Conservation (phyloP, 2,329 filamentous ascomycete genomes). For the Colletotrichum sp. region DNA sequence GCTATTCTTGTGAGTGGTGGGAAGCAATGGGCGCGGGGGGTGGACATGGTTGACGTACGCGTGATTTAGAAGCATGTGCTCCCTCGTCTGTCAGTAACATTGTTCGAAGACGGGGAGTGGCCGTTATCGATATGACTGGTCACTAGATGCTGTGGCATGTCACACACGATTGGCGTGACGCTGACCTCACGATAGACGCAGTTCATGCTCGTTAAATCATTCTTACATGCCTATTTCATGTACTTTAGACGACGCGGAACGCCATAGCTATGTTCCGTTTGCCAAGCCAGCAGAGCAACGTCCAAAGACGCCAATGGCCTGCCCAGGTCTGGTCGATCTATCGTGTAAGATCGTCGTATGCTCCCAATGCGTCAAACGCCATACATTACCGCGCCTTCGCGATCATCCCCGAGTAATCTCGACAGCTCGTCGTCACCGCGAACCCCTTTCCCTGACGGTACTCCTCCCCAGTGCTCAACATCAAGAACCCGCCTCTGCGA, state of each 20-base stretch:
- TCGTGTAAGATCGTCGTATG: neutral
- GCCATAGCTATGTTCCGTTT: neutral
- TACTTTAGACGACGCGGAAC: neutral
- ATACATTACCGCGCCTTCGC: neutral
- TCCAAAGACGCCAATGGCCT: neutral
- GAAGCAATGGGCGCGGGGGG: neutral
- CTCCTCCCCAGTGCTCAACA: conserved; percentile 9
- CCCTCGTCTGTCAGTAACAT: neutral
- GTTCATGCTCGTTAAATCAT: neutral
- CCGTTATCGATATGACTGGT: neutral
- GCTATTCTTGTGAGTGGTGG: neutral
- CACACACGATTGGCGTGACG: neutral
- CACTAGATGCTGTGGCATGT: neutral
- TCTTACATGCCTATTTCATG: neutral
- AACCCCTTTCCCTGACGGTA: neutral
- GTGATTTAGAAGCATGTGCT: neutral
- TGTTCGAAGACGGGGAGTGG: neutral
- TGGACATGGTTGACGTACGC: neutral
- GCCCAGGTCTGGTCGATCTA: neutral
- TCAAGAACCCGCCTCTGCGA: neutral
- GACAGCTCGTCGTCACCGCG: neutral
- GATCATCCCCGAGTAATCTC: neutral
- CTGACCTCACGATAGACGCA: neutral
- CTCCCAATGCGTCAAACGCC: neutral
- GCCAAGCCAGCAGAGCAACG: neutral